These are phyloP conservation scores for Raphanus hybrid DNA, from an alignment of 441 rosid genomes.

Conservation along the genomic window DNA sequence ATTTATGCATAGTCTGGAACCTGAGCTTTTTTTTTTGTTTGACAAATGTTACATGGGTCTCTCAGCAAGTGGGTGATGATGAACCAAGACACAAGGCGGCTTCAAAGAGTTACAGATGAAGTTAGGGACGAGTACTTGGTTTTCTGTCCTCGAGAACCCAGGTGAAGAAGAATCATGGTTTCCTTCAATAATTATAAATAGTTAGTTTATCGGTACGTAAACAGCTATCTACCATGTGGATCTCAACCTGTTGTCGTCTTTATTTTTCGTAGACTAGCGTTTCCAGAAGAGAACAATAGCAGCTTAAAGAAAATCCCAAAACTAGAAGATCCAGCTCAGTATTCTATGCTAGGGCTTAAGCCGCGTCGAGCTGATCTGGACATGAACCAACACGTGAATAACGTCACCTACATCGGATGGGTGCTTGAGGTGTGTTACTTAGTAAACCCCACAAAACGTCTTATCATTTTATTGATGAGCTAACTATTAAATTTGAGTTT, in stretches of 20 bases:
- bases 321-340: conserved; percentile 76
- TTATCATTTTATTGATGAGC: background rate
- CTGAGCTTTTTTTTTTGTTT: background rate
- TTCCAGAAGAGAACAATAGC: conserved; percentile 77
- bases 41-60: conserved; percentile 41
- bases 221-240: conserved; percentile 4
- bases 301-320: conserved; percentile 81
- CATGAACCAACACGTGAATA: conserved; percentile 98
- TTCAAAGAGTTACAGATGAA: conserved; percentile 86
- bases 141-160: conserved; percentile 78
- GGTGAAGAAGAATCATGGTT: conserved; percentile 46
- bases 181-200: background rate
- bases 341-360: conserved; percentile 81
- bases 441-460: background rate
- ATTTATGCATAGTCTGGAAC: background rate
- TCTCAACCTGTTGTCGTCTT: background rate
- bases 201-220: background rate
- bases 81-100: conserved; percentile 92
- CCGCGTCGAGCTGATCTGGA: conserved; percentile 96
- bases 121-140: conserved; percentile 82
- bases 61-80: conserved; percentile 99
- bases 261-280: conserved; percentile 61
- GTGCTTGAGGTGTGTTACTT: conserved; percentile 73
- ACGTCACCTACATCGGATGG: conserved; percentile 95
- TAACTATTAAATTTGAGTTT: conserved; percentile 18